These are phyloP conservation scores for Penicillium samsonianum DNA, from an alignment of 495 filamentous ascomycete genomes.

Conservation along the genomic window DNA sequence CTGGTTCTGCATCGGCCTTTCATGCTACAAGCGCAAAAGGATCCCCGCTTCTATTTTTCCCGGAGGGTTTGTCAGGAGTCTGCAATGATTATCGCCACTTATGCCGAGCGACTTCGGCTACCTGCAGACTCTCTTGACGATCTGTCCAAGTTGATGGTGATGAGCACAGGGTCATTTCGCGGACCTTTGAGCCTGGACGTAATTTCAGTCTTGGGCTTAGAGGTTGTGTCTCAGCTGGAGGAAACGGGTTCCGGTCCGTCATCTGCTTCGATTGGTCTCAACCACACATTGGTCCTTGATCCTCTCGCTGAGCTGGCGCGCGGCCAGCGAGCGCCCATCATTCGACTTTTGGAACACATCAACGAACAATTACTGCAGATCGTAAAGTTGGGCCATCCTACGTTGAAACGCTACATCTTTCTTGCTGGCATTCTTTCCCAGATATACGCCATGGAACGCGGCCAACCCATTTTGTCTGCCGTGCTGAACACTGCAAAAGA, in stretches of 20 bases:
- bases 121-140: constrained; percentile 10
- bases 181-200: constrained; percentile 18
- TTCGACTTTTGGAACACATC: constrained; percentile 24
- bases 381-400: constrained; percentile 22
- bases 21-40: constrained; percentile 5
- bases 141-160: constrained; percentile 11
- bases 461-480: constrained; percentile 1
- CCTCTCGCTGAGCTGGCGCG: neutral
- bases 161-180: constrained; percentile 13
- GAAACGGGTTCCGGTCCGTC: constrained; percentile 9
- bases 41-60: constrained; percentile 5
- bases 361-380: constrained; percentile 24
- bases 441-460: constrained; percentile 26
- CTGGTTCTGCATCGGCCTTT: constrained; percentile 4
- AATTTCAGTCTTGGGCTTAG: constrained; percentile 15
- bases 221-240: constrained; percentile 17
- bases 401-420: constrained; percentile 26
- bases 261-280: constrained; percentile 1
- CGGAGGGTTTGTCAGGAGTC: constrained; percentile 3
- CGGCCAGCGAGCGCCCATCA: constrained; percentile 18
- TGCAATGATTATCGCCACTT: constrained; percentile 9
- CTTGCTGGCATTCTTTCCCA: constrained; percentile 22
- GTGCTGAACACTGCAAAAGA: neutral
- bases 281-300: neutral
- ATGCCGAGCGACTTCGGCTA: constrained; percentile 9